phyloP scores from a whole-genome alignment of 345 rosid genomes.

The Eucalyptus marginata region DNA sequence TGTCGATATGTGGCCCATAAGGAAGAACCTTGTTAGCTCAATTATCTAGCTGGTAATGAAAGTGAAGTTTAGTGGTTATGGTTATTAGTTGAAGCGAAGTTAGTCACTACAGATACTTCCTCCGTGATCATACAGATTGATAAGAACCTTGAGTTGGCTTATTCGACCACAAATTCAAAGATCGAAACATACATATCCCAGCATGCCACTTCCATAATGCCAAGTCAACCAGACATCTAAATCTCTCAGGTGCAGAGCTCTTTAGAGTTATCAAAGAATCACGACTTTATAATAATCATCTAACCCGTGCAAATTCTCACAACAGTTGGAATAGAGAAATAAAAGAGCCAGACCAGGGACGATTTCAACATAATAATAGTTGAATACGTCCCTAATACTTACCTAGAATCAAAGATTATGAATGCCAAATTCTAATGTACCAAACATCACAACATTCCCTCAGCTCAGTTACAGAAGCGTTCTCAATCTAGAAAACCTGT shows the following conservation, averaged over 20 bases:
- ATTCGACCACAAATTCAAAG: background rate
- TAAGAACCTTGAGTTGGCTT: background rate
- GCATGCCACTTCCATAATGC: background rate
- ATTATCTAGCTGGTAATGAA: background rate
- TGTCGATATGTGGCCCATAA: background rate
- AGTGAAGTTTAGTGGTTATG: background rate
- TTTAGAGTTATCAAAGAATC: background rate
- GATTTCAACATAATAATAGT: background rate
- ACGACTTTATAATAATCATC: background rate
- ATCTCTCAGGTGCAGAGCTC: background rate
- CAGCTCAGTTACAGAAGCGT: background rate
- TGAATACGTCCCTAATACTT: background rate
- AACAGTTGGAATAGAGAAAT: background rate
- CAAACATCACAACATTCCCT: background rate
- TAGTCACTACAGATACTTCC: background rate
- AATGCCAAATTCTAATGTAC: background rate
- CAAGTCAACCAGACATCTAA: background rate
- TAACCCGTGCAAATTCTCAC: background rate
- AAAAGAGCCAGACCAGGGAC: background rate
- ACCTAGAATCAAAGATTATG: background rate
- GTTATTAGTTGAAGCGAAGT: background rate
- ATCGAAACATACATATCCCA: background rate
- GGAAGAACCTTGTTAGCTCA: background rate
- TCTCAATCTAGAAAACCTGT: conserved; percentile 76
- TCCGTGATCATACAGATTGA: background rate